These are phyloP conservation scores for Rutstroemia sp. DNA, from an alignment of 2,329 filamentous ascomycete genomes.

Conservation along the genomic window DNA sequence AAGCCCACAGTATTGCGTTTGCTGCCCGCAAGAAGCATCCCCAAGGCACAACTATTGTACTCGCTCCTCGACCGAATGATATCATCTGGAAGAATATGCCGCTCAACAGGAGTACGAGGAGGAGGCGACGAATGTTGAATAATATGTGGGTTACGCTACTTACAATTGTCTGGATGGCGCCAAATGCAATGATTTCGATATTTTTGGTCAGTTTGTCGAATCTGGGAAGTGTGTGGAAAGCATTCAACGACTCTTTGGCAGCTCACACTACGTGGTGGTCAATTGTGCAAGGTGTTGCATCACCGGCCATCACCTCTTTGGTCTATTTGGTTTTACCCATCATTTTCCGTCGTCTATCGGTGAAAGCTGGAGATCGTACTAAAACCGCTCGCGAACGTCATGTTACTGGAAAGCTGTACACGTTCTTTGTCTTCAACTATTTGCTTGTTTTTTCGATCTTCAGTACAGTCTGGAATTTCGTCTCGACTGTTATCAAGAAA, in stretches of 20 bases:
- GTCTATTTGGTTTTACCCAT: slow-evolving; percentile 84
- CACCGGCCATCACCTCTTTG: slow-evolving; percentile 79
- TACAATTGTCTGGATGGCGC: slow-evolving; percentile 79
- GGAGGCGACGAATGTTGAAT: slow-evolving; percentile 69
- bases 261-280: slow-evolving; percentile 66
- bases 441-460: slow-evolving; percentile 90
- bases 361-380: slow-evolving; percentile 77
- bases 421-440: slow-evolving; percentile 98
- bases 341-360: slow-evolving; percentile 81
- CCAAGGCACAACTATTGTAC: slow-evolving; percentile 64
- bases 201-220: slow-evolving; percentile 85
- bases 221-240: slow-evolving; percentile 70
- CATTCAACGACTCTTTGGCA: slow-evolving; percentile 59
- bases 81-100: slow-evolving; percentile 94
- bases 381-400: slow-evolving; percentile 91
- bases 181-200: slow-evolving; percentile 90
- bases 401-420: slow-evolving; percentile 82
- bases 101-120: slow-evolving; percentile 59
- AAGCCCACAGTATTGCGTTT: slow-evolving; percentile 84
- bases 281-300: slow-evolving; percentile 83
- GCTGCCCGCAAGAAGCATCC: slow-evolving; percentile 73
- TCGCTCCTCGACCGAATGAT: slow-evolving; percentile 83
- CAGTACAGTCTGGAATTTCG: slow-evolving; percentile 70
- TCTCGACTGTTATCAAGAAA: slow-evolving; percentile 55
- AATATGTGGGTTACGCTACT: slow-evolving; percentile 76